Evolutionary conservation across 2,329 filamentous ascomycete genomes (phyloP).

Genomic region (Capronia epimyces): DNA sequence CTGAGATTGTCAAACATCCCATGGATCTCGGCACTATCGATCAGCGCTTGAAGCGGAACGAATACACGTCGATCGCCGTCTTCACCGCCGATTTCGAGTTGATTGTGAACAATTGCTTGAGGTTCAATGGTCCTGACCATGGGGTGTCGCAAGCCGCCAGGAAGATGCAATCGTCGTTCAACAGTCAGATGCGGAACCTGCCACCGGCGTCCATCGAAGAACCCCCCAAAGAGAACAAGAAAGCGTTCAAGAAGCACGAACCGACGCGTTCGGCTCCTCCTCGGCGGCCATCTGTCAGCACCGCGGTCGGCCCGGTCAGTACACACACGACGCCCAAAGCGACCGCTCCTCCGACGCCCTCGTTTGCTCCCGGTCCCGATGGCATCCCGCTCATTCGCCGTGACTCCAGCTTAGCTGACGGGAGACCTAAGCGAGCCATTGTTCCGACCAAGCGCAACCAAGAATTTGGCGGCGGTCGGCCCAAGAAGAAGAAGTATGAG

Average conservation of each 20-base stretch:
- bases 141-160: conserved; percentile 64
- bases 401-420: conserved; percentile 71
- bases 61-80: conserved; percentile 65
- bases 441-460: conserved; percentile 89
- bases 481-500: conserved; percentile 84
- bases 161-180: conserved; percentile 55
- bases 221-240: conserved; percentile 59
- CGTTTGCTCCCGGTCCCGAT: conserved; percentile 71
- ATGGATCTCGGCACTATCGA: conserved; percentile 85
- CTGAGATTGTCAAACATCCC: conserved; percentile 65
- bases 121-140: conserved; percentile 78
- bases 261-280: conserved; percentile 41
- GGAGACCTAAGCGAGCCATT: conserved; percentile 86
- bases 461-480: conserved; percentile 75
- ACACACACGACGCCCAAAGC: conserved; percentile 44
- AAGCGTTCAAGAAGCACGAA: conserved; percentile 40
- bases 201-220: conserved; percentile 55
- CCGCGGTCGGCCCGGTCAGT: conserved; percentile 20
- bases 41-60: conserved; percentile 63
- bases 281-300: conserved; percentile 46
- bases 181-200: conserved; percentile 56
- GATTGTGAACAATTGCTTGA: conserved; percentile 70
- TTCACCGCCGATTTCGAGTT: conserved; percentile 70
- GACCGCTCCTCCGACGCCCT: conserved; percentile 43
- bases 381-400: conserved; percentile 78